These are phyloP conservation scores for Metrosideros polymorpha DNA, from an alignment of 441 rosid genomes.

Conservation along the genomic window DNA sequence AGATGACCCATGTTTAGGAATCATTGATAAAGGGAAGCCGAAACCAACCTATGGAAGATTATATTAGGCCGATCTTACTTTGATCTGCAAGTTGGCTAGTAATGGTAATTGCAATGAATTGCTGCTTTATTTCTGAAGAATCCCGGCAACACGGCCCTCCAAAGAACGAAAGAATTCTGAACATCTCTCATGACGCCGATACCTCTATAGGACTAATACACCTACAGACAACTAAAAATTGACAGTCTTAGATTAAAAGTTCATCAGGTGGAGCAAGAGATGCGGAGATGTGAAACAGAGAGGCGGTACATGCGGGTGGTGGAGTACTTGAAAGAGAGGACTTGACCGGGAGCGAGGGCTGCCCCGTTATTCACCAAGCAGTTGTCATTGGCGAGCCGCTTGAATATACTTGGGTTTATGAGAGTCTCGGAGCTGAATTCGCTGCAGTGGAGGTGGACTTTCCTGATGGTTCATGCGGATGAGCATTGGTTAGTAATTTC, in stretches of 20 bases:
- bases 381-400: constrained; percentile 5
- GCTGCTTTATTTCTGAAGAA: not conserved
- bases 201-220: not conserved
- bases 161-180: not conserved
- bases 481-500: constrained; percentile 15
- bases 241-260: not conserved
- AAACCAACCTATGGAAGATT: no score
- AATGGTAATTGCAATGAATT: no score
- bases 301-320: constrained; percentile 15
- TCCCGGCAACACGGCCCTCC: no score
- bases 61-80: no score
- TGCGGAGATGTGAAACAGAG: constrained; percentile 3
- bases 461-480: not conserved
- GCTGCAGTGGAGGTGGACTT: constrained; percentile 20
- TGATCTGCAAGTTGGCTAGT: no score
- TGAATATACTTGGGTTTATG: constrained; percentile 18
- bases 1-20: no score
- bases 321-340: constrained; percentile 22
- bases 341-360: constrained; percentile 18
- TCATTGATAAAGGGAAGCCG: no score
- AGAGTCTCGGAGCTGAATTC: constrained; percentile 17
- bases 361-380: constrained; percentile 26
- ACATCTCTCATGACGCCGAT: not conserved
- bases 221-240: not conserved
- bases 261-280: not conserved